phyloP scores from a whole-genome alignment of 78 protist genomes.

The Monocercomonoides exilis region DNA sequence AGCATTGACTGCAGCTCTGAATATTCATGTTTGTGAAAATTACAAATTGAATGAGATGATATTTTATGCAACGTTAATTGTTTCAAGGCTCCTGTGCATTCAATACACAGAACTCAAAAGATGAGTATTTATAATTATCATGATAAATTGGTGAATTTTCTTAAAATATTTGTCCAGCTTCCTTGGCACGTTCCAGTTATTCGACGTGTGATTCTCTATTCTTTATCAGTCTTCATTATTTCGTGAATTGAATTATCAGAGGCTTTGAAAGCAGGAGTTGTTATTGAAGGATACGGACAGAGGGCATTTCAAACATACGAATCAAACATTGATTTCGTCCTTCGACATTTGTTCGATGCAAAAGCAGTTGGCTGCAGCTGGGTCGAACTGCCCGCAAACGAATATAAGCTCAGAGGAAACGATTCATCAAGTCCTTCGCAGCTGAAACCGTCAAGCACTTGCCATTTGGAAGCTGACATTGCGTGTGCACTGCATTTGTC shows the following conservation, averaged over 20 bases:
- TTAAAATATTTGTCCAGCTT: background rate
- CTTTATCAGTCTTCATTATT: background rate
- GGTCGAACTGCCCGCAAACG: conserved; percentile 71
- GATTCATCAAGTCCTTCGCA: background rate
- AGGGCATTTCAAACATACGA: conserved; percentile 79
- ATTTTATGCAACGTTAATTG: background rate
- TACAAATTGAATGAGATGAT: background rate
- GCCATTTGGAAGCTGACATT: background rate
- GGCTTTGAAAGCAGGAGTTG: background rate
- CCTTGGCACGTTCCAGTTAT: background rate
- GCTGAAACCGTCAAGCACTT: background rate
- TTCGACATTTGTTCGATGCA: conserved; percentile 90
- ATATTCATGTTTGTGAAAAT: conserved; percentile 8
- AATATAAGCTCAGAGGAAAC: conserved; percentile 39
- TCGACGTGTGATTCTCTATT: background rate
- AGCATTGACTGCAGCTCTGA: conserved; percentile 22
- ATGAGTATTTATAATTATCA: background rate
- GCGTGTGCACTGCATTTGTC: background rate
- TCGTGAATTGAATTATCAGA: background rate
- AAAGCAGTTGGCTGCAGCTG: conserved; percentile 49
- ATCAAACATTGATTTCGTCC: conserved; percentile 69
- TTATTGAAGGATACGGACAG: background rate
- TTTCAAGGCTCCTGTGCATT: background rate
- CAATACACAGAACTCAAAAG: background rate
- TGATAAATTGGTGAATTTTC: background rate